A percentile compares a stretch with the other conserved stretches of the same genome.
phyloP scores from a whole-genome alignment of 2,329 filamentous ascomycete species.

The Fusarium scirpi region DNA sequence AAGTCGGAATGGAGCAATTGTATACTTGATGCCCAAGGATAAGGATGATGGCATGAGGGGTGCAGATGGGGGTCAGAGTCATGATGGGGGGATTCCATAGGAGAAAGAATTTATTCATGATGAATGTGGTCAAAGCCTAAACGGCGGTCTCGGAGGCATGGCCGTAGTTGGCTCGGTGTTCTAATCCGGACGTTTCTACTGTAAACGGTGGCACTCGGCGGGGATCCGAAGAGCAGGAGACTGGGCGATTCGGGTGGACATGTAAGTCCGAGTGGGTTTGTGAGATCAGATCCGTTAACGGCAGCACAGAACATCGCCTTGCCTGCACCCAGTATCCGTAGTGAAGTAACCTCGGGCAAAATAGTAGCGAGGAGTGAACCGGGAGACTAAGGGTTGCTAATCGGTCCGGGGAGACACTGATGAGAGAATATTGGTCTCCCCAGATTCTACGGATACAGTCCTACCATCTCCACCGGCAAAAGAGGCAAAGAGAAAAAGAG shows the following conservation, averaged over 20 bases:
- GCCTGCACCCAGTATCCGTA: background rate
- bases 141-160: slow-evolving; percentile 8
- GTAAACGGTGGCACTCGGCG: slow-evolving; percentile 12
- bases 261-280: slow-evolving; percentile 30
- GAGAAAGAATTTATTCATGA: slow-evolving; percentile 30
- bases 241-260: slow-evolving; percentile 18
- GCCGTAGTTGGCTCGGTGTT: slow-evolving; percentile 23
- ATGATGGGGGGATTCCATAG: slow-evolving; percentile 25
- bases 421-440: slow-evolving; percentile 23
- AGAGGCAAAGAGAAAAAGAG: background rate
- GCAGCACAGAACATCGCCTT: slow-evolving; percentile 8
- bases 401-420: slow-evolving; percentile 33
- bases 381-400: slow-evolving; percentile 28
- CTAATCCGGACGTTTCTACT: slow-evolving; percentile 9
- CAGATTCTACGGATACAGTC: slow-evolving; percentile 25
- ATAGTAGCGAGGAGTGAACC: slow-evolving; percentile 28
- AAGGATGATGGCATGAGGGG: slow-evolving; percentile 21
- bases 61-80: slow-evolving; percentile 16
- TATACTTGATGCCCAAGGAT: background rate
- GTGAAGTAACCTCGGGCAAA: slow-evolving; percentile 16
- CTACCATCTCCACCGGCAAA: slow-evolving; percentile 3
- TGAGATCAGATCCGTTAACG: slow-evolving; percentile 19
- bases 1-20: slow-evolving; percentile 26
- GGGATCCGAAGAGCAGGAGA: slow-evolving; percentile 22
- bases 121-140: slow-evolving; percentile 16